These are phyloP conservation scores for Xylariaceae sp. DNA, from an alignment of 2,329 filamentous ascomycete genomes.

Conservation along the genomic window DNA sequence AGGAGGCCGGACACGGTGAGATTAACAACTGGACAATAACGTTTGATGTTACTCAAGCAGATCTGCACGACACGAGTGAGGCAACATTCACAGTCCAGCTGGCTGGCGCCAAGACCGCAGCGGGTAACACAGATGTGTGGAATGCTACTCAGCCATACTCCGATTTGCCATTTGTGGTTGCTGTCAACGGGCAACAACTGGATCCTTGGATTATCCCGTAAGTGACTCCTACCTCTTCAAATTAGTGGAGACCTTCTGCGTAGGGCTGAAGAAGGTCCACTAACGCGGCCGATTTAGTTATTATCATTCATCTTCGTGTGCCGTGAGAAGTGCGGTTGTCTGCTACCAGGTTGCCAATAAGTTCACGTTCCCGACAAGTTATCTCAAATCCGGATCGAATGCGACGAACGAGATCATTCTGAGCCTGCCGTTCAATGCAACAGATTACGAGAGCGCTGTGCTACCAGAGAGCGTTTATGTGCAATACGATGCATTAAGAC, in stretches of 20 bases:
- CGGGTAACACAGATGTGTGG: conserved; percentile 56
- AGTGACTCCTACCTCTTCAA: conserved; percentile 61
- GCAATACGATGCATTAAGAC: conserved; percentile 60
- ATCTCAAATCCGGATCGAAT: conserved; percentile 42
- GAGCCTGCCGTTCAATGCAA: conserved; percentile 57
- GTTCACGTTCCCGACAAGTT: conserved; percentile 48
- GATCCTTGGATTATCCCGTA: conserved; percentile 16
- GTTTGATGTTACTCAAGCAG: conserved; percentile 43
- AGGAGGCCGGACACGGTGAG: conserved; percentile 38
- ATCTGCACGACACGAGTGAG: conserved; percentile 38
- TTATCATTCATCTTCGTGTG: conserved; percentile 55
- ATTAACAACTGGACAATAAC: conserved; percentile 59
- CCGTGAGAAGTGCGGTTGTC: conserved; percentile 53
- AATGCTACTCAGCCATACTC: conserved; percentile 50
- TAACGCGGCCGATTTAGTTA: conserved; percentile 45
- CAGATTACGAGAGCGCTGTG: conserved; percentile 54
- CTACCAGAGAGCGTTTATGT: conserved; percentile 54
- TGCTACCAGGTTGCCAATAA: conserved; percentile 60
- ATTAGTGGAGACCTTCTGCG: conserved; percentile 41
- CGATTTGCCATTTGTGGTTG: conserved; percentile 47
- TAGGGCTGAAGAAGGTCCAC: conserved; percentile 46
- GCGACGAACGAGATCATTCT: conserved; percentile 49
- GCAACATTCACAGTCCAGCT: conserved; percentile 62
- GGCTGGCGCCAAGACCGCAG: conserved; percentile 54
- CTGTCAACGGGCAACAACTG: conserved; percentile 38